These are phyloP conservation scores for Microthlaspi erraticum DNA, from an alignment of 345 rosid genomes.

Conservation along the genomic window DNA sequence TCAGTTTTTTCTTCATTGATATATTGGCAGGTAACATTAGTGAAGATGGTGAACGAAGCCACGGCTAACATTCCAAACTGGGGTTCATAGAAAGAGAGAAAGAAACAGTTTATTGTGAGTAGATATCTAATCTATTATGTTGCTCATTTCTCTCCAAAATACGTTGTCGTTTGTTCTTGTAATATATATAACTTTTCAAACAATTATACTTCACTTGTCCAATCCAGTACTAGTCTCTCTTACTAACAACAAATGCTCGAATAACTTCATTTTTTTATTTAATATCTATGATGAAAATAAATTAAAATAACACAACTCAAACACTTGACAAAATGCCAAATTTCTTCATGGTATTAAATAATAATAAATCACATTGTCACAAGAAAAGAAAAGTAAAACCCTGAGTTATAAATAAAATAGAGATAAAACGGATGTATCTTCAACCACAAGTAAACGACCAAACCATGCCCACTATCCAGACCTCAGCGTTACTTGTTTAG, in stretches of 20 bases:
- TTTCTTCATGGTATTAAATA: not conserved
- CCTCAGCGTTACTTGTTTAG: slow-evolving; percentile 1
- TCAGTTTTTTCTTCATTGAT: slow-evolving; percentile 19
- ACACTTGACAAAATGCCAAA: not conserved
- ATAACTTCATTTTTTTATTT: no score
- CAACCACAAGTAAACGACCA: slow-evolving; percentile 19
- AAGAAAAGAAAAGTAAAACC: not conserved
- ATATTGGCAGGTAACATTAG: slow-evolving; percentile 74
- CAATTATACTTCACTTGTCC: not conserved
- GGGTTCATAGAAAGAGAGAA: slow-evolving; percentile 48
- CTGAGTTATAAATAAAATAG: not conserved
- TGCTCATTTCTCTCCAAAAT: slow-evolving; percentile 3
- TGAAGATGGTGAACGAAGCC: slow-evolving; percentile 96
- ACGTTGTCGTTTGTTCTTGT: slow-evolving; percentile 1
- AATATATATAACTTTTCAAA: slow-evolving; percentile 12
- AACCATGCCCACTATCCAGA: slow-evolving; percentile 18
- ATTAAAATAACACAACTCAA: not conserved
- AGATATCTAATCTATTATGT: slow-evolving; percentile 21
- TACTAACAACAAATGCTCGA: not conserved
- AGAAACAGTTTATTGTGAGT: not conserved
- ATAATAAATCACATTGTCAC: not conserved
- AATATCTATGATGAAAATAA: no score
- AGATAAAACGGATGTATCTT: slow-evolving; percentile 13
- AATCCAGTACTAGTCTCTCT: not conserved
- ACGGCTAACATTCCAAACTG: slow-evolving; percentile 86